Conservation (phyloP, 257 asterid genomes). For the Cruciata laevipes region DNA sequence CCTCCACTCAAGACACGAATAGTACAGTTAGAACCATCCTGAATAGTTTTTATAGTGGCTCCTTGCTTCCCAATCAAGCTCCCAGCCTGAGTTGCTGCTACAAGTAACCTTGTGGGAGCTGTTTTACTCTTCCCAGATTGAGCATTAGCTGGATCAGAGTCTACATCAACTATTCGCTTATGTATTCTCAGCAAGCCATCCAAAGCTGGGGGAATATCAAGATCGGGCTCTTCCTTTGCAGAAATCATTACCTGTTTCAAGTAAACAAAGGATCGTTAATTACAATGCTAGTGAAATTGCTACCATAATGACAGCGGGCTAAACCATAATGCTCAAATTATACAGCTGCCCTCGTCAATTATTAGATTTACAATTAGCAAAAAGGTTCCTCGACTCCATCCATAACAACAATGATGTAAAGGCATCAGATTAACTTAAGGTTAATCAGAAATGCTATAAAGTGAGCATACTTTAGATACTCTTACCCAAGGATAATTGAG, state of each 20-base stretch:
- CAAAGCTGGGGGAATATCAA: constrained; percentile 73
- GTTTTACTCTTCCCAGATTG: constrained; percentile 38
- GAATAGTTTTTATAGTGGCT: constrained; percentile 77
- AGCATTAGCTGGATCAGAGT: constrained; percentile 44
- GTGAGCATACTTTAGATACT: background rate
- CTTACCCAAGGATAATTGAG: background rate
- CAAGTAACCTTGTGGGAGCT: constrained; percentile 71
- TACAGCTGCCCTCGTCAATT: background rate
- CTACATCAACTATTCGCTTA: constrained; percentile 58
- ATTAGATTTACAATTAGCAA: background rate
- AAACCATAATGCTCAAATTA: background rate
- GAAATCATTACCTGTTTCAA: constrained; percentile 64
- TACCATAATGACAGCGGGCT: background rate
- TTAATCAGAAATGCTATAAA: background rate
- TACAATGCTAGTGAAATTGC: background rate
- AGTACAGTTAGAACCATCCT: constrained; percentile 70
- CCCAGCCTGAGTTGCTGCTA: constrained; percentile 90
- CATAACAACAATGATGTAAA: background rate
- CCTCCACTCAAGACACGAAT: constrained; percentile 87
- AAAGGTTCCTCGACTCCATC: background rate
- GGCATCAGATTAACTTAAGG: background rate
- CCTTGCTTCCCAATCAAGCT: constrained; percentile 96
- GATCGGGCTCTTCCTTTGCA: constrained; percentile 84
- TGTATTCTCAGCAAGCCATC: constrained; percentile 80
- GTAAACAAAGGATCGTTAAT: background rate